Evolutionary conservation across 2,329 filamentous ascomycete species (phyloP).

Genomic region (Ploettnerulaceae sp.): DNA sequence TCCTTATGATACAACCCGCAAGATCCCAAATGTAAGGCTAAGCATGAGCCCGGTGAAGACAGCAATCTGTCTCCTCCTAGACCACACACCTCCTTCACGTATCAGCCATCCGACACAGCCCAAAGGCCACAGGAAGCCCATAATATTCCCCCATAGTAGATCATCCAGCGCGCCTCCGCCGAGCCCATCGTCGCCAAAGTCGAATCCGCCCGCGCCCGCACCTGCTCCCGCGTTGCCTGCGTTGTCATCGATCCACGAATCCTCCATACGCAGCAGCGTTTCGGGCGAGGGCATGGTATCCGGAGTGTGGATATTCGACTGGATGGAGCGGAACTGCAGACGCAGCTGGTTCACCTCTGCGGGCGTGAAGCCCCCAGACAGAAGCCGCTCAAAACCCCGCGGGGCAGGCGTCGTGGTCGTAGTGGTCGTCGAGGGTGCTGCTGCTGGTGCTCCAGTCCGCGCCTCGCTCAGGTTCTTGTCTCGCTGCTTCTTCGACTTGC

Average conservation of each 20-base stretch:
- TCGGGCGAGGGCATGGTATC: slow-evolving; percentile 82
- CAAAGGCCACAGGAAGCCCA: slow-evolving; percentile 93
- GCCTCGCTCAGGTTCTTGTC: slow-evolving; percentile 7
- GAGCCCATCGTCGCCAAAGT: slow-evolving; percentile 36
- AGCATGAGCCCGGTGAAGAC: slow-evolving; percentile 80
- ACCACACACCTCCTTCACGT: slow-evolving; percentile 83
- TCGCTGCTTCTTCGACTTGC: slow-evolving; percentile 20
- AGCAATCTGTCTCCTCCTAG: slow-evolving; percentile 76
- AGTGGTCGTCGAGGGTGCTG: slow-evolving; percentile 29
- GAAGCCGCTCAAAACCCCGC: slow-evolving; percentile 82
- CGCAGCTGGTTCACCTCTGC: slow-evolving; percentile 81
- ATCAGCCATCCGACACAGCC: slow-evolving; percentile 82
- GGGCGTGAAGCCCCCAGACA: slow-evolving; percentile 73
- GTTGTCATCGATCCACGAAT: slow-evolving; percentile 81
- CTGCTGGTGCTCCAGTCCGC: slow-evolving; percentile 13
- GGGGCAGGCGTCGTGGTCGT: slow-evolving; percentile 48
- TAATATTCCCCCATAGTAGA: slow-evolving; percentile 79
- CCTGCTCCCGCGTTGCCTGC: slow-evolving; percentile 35
- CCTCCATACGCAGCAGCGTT: slow-evolving; percentile 73
- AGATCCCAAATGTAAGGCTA: slow-evolving; percentile 70
- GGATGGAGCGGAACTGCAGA: slow-evolving; percentile 82
- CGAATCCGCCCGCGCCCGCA: slow-evolving; percentile 36
- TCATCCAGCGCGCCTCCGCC: slow-evolving; percentile 61
- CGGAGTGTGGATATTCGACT: slow-evolving; percentile 75
- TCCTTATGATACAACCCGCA: slow-evolving; percentile 38